Evolutionary conservation across 2,329 filamentous ascomycete genomes (phyloP).

Genomic region (Phymatotrichopsis omnivora): DNA sequence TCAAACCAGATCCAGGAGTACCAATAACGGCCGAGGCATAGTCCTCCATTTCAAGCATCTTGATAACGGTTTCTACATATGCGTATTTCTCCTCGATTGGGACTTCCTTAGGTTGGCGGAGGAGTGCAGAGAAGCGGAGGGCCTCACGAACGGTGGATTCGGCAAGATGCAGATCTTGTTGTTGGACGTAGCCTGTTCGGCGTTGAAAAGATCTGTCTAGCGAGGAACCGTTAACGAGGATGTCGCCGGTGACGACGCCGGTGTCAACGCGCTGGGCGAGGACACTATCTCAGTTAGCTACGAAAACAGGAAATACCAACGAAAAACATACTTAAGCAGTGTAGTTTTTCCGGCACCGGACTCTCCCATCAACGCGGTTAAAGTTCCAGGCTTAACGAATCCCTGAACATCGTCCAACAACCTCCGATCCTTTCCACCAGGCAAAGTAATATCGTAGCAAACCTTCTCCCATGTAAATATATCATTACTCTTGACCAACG

Average conservation of each 20-base stretch:
- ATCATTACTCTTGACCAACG: constrained; percentile 56
- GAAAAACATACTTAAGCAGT: constrained; percentile 54
- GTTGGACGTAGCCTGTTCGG: constrained; percentile 85
- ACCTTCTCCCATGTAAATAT: constrained; percentile 82
- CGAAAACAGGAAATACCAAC: not conserved
- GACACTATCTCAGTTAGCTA: constrained; percentile 37
- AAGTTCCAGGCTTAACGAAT: constrained; percentile 85
- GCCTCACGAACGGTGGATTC: constrained; percentile 84
- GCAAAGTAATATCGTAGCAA: constrained; percentile 56
- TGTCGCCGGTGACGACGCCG: constrained; percentile 78
- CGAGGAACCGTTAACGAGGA: constrained; percentile 67
- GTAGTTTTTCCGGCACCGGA: constrained; percentile 93
- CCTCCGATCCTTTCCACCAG: no score
- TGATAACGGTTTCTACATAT: constrained; percentile 85
- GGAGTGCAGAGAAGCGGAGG: constrained; percentile 71
- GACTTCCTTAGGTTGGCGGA: constrained; percentile 71
- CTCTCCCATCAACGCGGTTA: constrained; percentile 83
- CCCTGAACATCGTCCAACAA: constrained; percentile 81
- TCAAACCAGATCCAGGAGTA: constrained; percentile 76
- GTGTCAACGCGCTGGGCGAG: constrained; percentile 77
- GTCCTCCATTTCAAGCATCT: constrained; percentile 77
- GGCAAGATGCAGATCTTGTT: constrained; percentile 79
- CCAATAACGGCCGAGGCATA: constrained; percentile 87
- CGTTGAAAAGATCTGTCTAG: constrained; percentile 78
- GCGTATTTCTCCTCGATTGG: constrained; percentile 66